Conservation (phyloP, 2,329 filamentous ascomycete genomes). For the Calonectria henricotiae region DNA sequence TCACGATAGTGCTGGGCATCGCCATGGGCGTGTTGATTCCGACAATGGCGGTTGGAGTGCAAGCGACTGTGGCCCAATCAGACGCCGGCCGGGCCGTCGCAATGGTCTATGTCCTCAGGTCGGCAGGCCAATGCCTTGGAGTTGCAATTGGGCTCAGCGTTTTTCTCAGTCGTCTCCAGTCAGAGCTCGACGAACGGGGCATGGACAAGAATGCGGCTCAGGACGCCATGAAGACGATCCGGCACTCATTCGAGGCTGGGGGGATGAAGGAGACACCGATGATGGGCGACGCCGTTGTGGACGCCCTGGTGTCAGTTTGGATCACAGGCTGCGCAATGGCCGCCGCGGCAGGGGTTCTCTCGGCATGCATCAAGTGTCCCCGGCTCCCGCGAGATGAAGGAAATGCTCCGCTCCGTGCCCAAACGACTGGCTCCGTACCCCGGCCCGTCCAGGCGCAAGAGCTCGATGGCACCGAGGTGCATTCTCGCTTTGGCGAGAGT, state of each 20-base stretch:
- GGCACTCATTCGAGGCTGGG: constrained; percentile 41
- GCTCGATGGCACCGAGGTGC: constrained; percentile 16
- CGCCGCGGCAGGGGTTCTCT: constrained; percentile 40
- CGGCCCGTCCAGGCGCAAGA: constrained; percentile 12
- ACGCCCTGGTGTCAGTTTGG: constrained; percentile 45
- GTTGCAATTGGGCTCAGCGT: constrained; percentile 50
- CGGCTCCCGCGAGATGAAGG: constrained; percentile 38
- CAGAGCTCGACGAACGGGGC: constrained; percentile 38
- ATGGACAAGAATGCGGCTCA: constrained; percentile 36
- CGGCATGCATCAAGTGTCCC: constrained; percentile 46
- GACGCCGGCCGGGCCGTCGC: constrained; percentile 49
- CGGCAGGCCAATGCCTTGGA: constrained; percentile 52
- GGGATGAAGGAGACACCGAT: constrained; percentile 30
- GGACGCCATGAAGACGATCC: constrained; percentile 47
- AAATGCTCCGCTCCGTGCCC: constrained; percentile 5
- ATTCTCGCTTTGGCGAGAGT: not conserved
- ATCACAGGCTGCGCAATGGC: constrained; percentile 46
- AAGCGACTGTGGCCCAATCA: constrained; percentile 63
- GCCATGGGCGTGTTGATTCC: constrained; percentile 79
- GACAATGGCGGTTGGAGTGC: constrained; percentile 74
- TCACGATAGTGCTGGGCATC: constrained; percentile 74
- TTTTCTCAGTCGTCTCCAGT: constrained; percentile 48
- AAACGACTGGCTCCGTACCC: constrained; percentile 10
- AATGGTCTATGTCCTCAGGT: constrained; percentile 51
- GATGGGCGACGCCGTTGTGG: constrained; percentile 39